Conservation (phyloP, 768 basidiomycete species). For the Basidioascus undulatus region DNA sequence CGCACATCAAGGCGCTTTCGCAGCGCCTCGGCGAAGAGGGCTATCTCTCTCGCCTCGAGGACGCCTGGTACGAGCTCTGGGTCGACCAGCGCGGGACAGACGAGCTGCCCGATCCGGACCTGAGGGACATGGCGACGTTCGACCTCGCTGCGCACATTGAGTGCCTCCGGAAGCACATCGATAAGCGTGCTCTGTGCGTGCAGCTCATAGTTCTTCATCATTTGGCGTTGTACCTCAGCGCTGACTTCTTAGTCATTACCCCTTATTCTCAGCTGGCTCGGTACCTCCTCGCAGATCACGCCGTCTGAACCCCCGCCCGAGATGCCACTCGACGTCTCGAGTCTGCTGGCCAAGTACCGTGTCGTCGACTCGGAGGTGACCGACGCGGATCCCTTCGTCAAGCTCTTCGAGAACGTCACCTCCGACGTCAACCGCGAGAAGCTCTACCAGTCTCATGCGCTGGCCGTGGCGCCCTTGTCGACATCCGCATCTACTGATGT, state of each 20-base stretch:
- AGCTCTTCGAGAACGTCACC: neutral
- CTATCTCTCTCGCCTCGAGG: conserved; percentile 55
- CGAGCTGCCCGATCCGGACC: conserved; percentile 46
- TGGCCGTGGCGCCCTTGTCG: conserved; percentile 25
- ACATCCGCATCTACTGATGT: conserved; percentile 15
- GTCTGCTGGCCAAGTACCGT: conserved; percentile 7
- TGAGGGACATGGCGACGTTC: conserved; percentile 42
- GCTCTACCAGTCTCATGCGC: conserved; percentile 32
- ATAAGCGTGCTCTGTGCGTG: conserved; percentile 66
- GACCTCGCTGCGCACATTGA: conserved; percentile 56
- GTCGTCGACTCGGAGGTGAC: conserved; percentile 4
- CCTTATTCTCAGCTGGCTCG: no score
- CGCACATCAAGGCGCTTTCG: conserved; percentile 35
- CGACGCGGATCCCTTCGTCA: neutral
- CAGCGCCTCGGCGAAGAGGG: conserved; percentile 40
- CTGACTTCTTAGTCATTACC: no score
- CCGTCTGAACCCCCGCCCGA: no score
- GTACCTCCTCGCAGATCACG: neutral
- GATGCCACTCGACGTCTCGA: no score
- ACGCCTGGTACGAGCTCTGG: conserved; percentile 63
- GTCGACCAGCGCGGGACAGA: conserved; percentile 38
- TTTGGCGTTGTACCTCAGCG: neutral
- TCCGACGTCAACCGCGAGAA: conserved; percentile 32
- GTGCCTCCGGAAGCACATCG: conserved; percentile 54
- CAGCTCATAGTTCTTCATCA: neutral